A percentile compares a stretch with the other conserved stretches of the same genome.
Conservation (phyloP, 2,329 filamentous ascomycete species). For the Aspergillus unguis region DNA sequence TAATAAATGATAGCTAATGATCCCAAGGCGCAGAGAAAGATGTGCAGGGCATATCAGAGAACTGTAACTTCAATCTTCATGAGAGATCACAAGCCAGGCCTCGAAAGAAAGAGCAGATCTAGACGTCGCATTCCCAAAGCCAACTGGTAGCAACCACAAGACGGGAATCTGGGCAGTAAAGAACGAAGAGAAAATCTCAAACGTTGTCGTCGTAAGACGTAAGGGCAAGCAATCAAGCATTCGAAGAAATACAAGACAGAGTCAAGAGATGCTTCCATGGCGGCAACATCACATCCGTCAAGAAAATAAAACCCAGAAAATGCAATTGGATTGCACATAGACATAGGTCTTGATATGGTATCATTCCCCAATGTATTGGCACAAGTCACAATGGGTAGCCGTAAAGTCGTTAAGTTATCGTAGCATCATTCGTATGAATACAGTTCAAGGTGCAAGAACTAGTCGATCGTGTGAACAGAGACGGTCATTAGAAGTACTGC, state of each 20-base stretch:
- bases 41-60: conserved; percentile 7
- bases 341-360: conserved; percentile 25
- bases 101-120: conserved; percentile 10
- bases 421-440: conserved; percentile 42
- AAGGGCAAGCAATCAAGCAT: conserved; percentile 16
- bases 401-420: conserved; percentile 32
- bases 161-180: conserved; percentile 1
- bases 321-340: conserved; percentile 21
- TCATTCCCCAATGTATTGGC: conserved; percentile 27
- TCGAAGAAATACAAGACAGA: conserved; percentile 23
- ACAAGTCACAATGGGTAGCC: conserved; percentile 21
- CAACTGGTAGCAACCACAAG: neutral
- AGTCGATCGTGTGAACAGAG: conserved; percentile 16
- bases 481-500: conserved; percentile 30
- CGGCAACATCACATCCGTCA: conserved; percentile 19
- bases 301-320: conserved; percentile 17
- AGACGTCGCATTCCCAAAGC: neutral
- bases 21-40: conserved; percentile 15
- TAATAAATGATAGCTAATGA: conserved; percentile 15
- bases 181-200: conserved; percentile 8
- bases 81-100: conserved; percentile 6
- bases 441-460: conserved; percentile 28
- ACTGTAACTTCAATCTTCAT: conserved; percentile 3
- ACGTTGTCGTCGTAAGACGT: conserved; percentile 11
- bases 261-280: conserved; percentile 14